These are phyloP conservation scores for Pythium volutum DNA, from an alignment of 352 stramenopile genomes.

Conservation along the genomic window DNA sequence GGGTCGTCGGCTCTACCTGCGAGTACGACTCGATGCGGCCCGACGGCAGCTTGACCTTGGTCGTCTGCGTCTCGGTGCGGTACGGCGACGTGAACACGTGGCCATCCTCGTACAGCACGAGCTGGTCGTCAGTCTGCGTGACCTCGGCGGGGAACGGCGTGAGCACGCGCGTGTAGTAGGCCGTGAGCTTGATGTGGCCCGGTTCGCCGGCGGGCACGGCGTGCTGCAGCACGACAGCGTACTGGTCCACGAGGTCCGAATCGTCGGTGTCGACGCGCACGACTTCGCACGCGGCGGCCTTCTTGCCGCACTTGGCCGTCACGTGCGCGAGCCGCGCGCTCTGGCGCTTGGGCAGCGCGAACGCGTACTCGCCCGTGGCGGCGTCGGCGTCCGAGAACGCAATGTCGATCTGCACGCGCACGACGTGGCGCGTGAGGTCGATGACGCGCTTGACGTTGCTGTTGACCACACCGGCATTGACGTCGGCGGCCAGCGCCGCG, in stretches of 20 bases:
- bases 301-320: conserved; percentile 76
- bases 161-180: conserved; percentile 77
- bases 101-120: conserved; percentile 72
- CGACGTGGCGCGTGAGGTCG: conserved; percentile 81
- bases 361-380: conserved; percentile 53
- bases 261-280: conserved; percentile 36
- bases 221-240: conserved; percentile 70
- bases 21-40: conserved; percentile 70
- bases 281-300: conserved; percentile 59
- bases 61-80: conserved; percentile 73
- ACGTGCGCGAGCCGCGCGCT: conserved; percentile 54
- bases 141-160: conserved; percentile 77
- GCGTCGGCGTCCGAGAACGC: conserved; percentile 63
- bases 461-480: conserved; percentile 60
- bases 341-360: conserved; percentile 59
- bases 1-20: conserved; percentile 47
- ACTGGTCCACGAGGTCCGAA: conserved; percentile 43
- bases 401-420: conserved; percentile 72
- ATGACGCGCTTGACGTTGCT: conserved; percentile 56
- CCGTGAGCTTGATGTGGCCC: conserved; percentile 68
- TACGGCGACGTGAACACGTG: conserved; percentile 77
- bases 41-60: conserved; percentile 82
- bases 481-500: conserved; percentile 21
- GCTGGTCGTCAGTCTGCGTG: conserved; percentile 79
- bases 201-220: conserved; percentile 45